Percentiles rank a stretch among this genome's conserved stretches.
Conservation (phyloP, 495 filamentous ascomycete species). For the Penicillium antarcticum region DNA sequence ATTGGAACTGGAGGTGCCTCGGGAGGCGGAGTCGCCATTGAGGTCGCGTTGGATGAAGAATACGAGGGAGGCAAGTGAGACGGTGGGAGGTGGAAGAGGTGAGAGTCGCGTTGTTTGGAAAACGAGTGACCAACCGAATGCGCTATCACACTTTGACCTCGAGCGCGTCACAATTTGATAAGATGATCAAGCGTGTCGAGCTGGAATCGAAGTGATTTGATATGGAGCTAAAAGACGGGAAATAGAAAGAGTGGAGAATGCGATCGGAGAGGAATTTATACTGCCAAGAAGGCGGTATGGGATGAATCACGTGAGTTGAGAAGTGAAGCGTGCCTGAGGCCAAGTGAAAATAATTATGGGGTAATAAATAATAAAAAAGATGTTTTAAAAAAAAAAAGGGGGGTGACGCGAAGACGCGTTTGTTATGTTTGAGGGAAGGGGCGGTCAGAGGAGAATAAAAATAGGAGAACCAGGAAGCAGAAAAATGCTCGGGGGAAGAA, state of each 20-base stretch:
- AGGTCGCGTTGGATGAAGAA: conserved; percentile 15
- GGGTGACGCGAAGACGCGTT: conserved; percentile 31
- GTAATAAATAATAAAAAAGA: conserved; percentile 11
- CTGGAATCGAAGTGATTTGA: conserved; percentile 7
- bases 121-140: conserved; percentile 7
- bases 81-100: not conserved
- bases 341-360: conserved; percentile 10
- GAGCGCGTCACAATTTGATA: conserved; percentile 6
- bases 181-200: conserved; percentile 4
- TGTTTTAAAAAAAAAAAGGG: conserved; percentile 11
- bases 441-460: conserved; percentile 27
- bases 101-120: conserved; percentile 5
- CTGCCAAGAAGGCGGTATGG: conserved; percentile 40
- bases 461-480: conserved; percentile 34
- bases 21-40: conserved; percentile 50
- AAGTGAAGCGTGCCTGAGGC: conserved; percentile 21
- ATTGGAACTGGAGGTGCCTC: conserved; percentile 39
- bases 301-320: conserved; percentile 38
- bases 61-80: conserved; percentile 16
- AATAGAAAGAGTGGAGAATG: conserved; percentile 45
- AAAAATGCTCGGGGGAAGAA: conserved; percentile 44
- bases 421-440: conserved; percentile 18
- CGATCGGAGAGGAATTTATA: conserved; percentile 45
- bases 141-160: conserved; percentile 2
- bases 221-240: conserved; percentile 17